Percentiles rank a stretch among this genome's conserved stretches.
Evolutionary conservation across 345 rosid genomes (phyloP).

Genomic region (Ceriops decandra): DNA sequence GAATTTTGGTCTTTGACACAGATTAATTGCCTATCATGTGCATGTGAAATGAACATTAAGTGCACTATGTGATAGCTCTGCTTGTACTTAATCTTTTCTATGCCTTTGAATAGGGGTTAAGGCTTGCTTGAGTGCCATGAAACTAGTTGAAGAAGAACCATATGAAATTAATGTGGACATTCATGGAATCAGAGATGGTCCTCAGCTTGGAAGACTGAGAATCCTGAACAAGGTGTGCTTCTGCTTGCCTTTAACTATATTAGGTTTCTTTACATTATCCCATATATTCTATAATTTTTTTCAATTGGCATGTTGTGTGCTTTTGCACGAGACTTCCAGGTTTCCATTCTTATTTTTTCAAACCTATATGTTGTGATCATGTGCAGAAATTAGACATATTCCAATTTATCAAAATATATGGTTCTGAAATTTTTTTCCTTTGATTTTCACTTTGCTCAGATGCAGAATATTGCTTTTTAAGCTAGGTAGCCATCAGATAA

Average conservation of each 20-base stretch:
- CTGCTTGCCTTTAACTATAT: slow-evolving; percentile 1
- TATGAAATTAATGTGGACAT: slow-evolving; percentile 64
- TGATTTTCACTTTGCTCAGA: too few relatives aligned
- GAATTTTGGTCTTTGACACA: neutral
- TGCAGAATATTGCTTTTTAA: too few relatives aligned
- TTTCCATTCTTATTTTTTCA: too few relatives aligned
- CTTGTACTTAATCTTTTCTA: neutral
- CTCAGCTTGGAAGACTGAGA: slow-evolving; percentile 70
- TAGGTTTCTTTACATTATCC: neutral
- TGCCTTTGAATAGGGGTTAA: slow-evolving; percentile 56
- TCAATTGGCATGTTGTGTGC: too few relatives aligned
- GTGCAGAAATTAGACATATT: too few relatives aligned
- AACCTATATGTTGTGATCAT: too few relatives aligned
- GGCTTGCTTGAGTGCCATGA: slow-evolving; percentile 51
- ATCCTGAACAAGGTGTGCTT: slow-evolving; percentile 54
- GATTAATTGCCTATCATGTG: neutral
- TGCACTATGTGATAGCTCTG: slow-evolving; percentile 5
- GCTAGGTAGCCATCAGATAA: too few relatives aligned
- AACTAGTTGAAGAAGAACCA: slow-evolving; percentile 55
- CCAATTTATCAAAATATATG: too few relatives aligned
- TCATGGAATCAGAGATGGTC: slow-evolving; percentile 73
- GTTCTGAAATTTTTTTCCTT: too few relatives aligned
- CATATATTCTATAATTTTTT: too few relatives aligned
- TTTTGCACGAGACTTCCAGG: too few relatives aligned
- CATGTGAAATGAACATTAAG: neutral